Evolutionary conservation across 2,329 filamentous ascomycete genomes (phyloP), one percentile per base, ranked within the genome.

Genomic region (Cadophora sp.): DNA sequence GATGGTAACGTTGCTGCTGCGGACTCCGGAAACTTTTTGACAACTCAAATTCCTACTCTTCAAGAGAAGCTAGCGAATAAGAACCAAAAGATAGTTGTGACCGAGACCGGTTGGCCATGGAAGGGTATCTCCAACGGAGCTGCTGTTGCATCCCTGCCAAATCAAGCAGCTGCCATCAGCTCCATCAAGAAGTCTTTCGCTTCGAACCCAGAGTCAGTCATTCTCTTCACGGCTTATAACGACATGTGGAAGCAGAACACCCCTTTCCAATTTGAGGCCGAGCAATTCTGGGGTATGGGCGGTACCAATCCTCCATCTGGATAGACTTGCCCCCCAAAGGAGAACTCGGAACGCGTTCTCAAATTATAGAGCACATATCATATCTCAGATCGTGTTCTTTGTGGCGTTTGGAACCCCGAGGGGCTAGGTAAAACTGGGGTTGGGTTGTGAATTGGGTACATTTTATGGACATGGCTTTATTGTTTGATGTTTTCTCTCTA

Each of bases 51-150:
- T 31, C 69, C 75, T 12, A 78, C 77, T 29, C 79, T 88, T 48
- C 79, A 79, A 69, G 77, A 77, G 55, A 80, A 80, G 70, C 76
- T 87, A 14, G 74, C 80, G 4, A 75, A 82, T 68, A 68, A 75
- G 34, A 77, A 73, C 72, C 91, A 93, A 79, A 83, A 85, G 56
- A 85, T 92, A 37, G 83, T 95, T 46, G 89, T 97, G 73, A 93
- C 92, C 1, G 94, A 97, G 82, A 90, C 91, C 3, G 94, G 94
- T 62, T 97, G 93, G 93, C 93, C 93, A 51, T 89, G 87, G 77
- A 79, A 87, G 72, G 93, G 93, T 22, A 73, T 82, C 14, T 69
- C 83, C 63, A 94, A 96, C 77, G 87, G 88, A 1, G 76, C 77
- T 22, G 92, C 92, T n/a, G 82, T 94, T 1, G 91, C 93, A 0